A percentile compares a stretch with the other conserved stretches of the same genome.
These are phyloP conservation scores for Avena sativa DNA, from an alignment of 176 grass and related monocot species.

Conservation along the genomic window DNA sequence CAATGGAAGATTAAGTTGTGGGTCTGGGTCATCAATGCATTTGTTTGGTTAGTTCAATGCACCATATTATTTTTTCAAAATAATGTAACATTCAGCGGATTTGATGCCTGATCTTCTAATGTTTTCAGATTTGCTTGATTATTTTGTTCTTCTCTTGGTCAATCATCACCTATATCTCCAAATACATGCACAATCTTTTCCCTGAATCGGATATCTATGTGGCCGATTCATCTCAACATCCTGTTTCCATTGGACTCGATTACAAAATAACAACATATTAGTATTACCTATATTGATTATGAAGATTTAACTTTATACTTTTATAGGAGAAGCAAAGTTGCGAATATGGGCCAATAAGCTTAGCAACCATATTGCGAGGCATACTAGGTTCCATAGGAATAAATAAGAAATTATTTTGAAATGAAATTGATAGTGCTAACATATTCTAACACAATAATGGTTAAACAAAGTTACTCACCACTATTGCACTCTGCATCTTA, in stretches of 20 bases:
- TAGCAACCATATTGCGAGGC: background rate
- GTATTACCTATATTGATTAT: background rate
- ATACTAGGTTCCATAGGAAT: background rate
- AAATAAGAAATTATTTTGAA: background rate
- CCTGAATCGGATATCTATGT: background rate
- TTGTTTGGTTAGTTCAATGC: background rate
- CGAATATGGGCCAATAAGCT: background rate
- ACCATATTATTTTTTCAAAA: background rate
- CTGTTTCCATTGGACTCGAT: background rate
- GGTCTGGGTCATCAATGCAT: background rate
- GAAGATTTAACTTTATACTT: background rate
- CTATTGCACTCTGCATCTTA: no score
- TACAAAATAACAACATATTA: background rate
- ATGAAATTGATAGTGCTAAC: background rate
- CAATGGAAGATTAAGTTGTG: background rate
- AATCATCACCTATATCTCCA: background rate
- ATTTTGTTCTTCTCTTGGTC: slow-evolving; percentile 20
- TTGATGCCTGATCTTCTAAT: background rate
- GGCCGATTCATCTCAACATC: background rate
- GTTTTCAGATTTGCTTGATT: background rate
- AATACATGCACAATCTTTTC: background rate
- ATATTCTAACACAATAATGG: background rate
- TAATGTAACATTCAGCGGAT: background rate
- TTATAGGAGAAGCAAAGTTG: background rate
- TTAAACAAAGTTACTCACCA: background rate